These are phyloP conservation scores for Truncatella angustata DNA, from an alignment of 2,329 filamentous ascomycete genomes.

Conservation along the genomic window DNA sequence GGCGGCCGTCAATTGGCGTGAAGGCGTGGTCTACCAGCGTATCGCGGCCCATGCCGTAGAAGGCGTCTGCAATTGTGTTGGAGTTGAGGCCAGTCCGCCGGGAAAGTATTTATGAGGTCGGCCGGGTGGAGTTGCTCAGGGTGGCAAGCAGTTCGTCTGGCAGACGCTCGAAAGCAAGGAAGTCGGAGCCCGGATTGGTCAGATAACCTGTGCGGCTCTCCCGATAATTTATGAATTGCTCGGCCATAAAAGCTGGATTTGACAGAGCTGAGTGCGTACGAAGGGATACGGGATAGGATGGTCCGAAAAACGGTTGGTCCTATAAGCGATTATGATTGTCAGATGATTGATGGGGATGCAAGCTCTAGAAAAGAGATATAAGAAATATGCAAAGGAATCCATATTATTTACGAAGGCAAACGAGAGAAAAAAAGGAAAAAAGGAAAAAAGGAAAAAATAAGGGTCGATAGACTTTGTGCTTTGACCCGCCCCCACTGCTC, in stretches of 20 bases:
- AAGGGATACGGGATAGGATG: neutral
- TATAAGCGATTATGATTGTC: too few species aligned
- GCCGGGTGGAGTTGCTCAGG: conserved; percentile 37
- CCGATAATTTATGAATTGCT: neutral
- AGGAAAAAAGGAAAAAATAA: conserved; percentile 28
- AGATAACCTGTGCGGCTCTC: neutral
- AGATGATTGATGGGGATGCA: too few species aligned
- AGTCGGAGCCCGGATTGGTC: conserved; percentile 27
- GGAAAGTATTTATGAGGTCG: conserved; percentile 49
- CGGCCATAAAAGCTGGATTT: neutral
- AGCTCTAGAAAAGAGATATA: too few species aligned
- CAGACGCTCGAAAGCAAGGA: conserved; percentile 37
- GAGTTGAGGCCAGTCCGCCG: conserved; percentile 11
- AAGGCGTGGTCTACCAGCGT: neutral
- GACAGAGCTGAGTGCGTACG: neutral
- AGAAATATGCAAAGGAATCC: too few species aligned
- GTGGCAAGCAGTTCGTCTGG: conserved; percentile 19
- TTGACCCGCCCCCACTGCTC: too few species aligned
- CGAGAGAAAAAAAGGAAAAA: neutral
- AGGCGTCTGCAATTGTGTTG: neutral
- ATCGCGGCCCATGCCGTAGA: neutral
- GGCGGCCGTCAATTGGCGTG: conserved; percentile 21
- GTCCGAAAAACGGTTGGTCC: neutral
- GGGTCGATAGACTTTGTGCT: too few species aligned
- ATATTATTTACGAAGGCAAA: neutral